Base-by-base conservation (phyloP, 352 stramenopile species). In the Globisporangium cystogenes region DNA sequence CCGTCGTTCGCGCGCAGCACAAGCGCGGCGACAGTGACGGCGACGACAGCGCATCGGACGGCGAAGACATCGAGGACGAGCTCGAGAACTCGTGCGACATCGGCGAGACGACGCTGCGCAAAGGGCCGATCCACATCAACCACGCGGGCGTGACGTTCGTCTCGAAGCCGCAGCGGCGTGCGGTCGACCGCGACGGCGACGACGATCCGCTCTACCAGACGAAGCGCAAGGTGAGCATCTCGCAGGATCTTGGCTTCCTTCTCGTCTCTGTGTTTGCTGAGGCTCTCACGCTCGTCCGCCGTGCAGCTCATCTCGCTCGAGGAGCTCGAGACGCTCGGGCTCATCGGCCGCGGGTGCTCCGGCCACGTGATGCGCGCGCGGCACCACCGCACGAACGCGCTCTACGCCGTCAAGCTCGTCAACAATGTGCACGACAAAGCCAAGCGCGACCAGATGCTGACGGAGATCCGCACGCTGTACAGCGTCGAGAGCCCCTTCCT, bases 391-490 rank as follows among this genome's bases (percentile, higher is more conserved):
- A 72, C 71, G 0, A 48, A 64, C 39, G 48, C 55, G 23, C 52
- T 85, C 16, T 90, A 81, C 48, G 78, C 75, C 11, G 67, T 87
- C 59, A 90, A 90, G 64, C 62, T 90, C 26, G 65, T 86, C 18
- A 82, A 78, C 44, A 89, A 89, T 56, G 75, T 91, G 23, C 77
- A 88, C 64, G 81, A 91, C 70, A 88, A 87, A 53, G 52, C 62
- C 39, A 86, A 87, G 48, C 74, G 78, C 31, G 65, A 90, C 46
- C 81, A 90, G 51, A 71, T 91, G 57, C 62, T 91, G 36, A 88
- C 74, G 21, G 81, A 91, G 65, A 90, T 91, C 57, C 75, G 78
- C 46, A 87, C 76, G 33, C 56, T 91, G 1, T 91, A 90, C 57
- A 77, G 70, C 44, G 77, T 88, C 35, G 70, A 82, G 43, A 90